These are phyloP conservation scores for Fallopia convolvulus DNA, from an alignment of 148 eudicot genomes.

Conservation along the genomic window DNA sequence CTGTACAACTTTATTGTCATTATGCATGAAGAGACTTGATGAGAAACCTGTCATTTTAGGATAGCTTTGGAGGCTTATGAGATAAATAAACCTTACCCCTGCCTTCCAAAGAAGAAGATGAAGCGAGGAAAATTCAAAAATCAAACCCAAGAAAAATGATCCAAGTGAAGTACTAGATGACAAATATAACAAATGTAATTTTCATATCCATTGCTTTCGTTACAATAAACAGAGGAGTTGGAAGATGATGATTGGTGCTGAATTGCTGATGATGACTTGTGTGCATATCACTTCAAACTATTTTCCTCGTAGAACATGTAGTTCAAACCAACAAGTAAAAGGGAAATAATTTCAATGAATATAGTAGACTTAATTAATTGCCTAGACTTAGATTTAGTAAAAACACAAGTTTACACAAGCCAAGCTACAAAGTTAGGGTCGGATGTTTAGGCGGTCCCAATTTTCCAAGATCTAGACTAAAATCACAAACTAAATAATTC, in stretches of 20 bases:
- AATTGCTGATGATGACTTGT: not conserved
- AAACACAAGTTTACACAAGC: not conserved
- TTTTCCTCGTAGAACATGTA: not conserved
- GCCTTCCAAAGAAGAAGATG: not conserved
- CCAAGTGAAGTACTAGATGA: not conserved
- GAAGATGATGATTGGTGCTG: conserved; percentile 3
- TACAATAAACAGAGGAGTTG: not conserved
- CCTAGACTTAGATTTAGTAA: not conserved
- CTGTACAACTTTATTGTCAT: not conserved
- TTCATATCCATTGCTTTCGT: not conserved
- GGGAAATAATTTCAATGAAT: not conserved
- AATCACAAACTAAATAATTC: no score
- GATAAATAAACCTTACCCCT: no score
- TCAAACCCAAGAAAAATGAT: not conserved
- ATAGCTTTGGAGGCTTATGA: no score
- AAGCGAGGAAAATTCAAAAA: not conserved
- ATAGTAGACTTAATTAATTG: not conserved
- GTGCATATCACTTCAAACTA: not conserved
- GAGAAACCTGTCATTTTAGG: not conserved
- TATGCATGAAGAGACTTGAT: not conserved
- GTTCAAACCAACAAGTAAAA: not conserved
- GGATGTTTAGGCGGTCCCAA: not conserved
- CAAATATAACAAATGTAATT: not conserved
- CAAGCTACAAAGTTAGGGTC: not conserved
- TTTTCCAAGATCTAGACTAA: not conserved